A percentile compares a stretch with the other conserved stretches of the same genome.
phyloP scores from a whole-genome alignment of 352 stramenopile species.

The Phytophthora citricola region DNA sequence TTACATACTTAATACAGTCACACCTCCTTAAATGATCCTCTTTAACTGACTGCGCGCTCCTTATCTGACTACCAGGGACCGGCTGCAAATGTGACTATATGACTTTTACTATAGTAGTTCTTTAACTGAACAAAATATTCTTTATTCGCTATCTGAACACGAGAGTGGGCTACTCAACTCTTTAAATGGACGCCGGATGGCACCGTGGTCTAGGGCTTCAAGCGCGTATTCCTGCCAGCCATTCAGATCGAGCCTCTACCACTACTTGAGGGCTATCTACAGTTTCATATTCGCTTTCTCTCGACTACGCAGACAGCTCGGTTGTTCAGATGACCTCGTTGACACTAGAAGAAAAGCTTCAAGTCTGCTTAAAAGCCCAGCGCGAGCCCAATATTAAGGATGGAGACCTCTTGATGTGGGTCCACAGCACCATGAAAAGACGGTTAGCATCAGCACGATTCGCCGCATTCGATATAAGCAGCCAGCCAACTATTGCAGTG shows the following conservation, averaged over 20 bases:
- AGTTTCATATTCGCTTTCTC: neutral
- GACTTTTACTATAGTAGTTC: slow-evolving; percentile 6
- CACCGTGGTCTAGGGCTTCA: neutral
- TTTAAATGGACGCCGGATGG: slow-evolving; percentile 8
- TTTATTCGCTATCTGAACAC: slow-evolving; percentile 10
- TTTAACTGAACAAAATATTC: slow-evolving; percentile 10
- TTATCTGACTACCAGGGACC: slow-evolving; percentile 1
- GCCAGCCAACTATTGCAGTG: neutral
- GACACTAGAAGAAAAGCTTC: slow-evolving; percentile 2
- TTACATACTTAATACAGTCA: neutral
- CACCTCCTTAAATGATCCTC: slow-evolving; percentile 4
- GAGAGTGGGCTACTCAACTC: neutral
- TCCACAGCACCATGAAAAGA: slow-evolving; percentile 2
- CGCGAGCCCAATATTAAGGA: slow-evolving; percentile 1
- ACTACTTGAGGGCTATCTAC: too few species aligned
- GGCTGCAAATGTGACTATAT: slow-evolving; percentile 7
- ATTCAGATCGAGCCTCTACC: neutral
- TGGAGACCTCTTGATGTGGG: slow-evolving; percentile 4
- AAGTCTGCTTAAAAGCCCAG: slow-evolving; percentile 7
- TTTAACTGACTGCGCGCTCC: slow-evolving; percentile 1
- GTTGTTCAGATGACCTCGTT: neutral
- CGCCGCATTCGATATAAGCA: slow-evolving; percentile 7
- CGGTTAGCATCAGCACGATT: slow-evolving; percentile 12
- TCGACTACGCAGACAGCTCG: neutral
- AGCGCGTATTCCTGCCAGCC: neutral